Percentiles rank a stretch among this genome's conserved stretches.
Conservation (phyloP, 345 rosid genomes). For the Cardiospermum halicacabum region DNA sequence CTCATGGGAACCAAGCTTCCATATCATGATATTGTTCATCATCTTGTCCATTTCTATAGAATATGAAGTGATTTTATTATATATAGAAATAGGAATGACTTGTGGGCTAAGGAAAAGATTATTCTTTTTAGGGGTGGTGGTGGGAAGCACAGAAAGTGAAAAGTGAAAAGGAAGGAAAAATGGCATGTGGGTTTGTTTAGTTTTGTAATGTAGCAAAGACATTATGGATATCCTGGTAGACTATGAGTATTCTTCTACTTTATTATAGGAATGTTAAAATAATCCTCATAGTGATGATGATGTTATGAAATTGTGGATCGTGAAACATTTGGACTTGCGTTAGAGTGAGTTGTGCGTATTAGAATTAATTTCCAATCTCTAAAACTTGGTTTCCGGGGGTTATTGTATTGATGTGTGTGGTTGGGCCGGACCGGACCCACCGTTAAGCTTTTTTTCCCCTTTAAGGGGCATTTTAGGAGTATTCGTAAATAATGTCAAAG, state of each 20-base stretch:
- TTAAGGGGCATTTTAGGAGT: no score
- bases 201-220: slow-evolving; percentile 38
- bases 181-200: slow-evolving; percentile 26
- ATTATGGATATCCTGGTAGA: slow-evolving; percentile 45
- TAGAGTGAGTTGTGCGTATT: no score
- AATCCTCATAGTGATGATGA: no score
- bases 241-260: slow-evolving; percentile 14
- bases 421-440: no score
- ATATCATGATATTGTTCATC: slow-evolving; percentile 10
- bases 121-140: slow-evolving; percentile 5
- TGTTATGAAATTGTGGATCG: no score
- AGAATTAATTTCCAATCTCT: no score
- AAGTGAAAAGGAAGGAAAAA: slow-evolving; percentile 13
- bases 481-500: no score
- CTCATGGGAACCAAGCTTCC: slow-evolving; percentile 46
- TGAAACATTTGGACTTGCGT: no score
- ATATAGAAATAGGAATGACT: slow-evolving; percentile 17
- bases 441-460: no score
- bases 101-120: slow-evolving; percentile 27
- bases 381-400: no score
- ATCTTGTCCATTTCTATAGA: slow-evolving; percentile 3
- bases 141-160: slow-evolving; percentile 1
- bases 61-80: background rate
- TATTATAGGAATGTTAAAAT: no score
- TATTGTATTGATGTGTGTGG: no score